Base-by-base conservation (phyloP, 768 basidiomycete species). In the Nevesoporus exiguus region DNA sequence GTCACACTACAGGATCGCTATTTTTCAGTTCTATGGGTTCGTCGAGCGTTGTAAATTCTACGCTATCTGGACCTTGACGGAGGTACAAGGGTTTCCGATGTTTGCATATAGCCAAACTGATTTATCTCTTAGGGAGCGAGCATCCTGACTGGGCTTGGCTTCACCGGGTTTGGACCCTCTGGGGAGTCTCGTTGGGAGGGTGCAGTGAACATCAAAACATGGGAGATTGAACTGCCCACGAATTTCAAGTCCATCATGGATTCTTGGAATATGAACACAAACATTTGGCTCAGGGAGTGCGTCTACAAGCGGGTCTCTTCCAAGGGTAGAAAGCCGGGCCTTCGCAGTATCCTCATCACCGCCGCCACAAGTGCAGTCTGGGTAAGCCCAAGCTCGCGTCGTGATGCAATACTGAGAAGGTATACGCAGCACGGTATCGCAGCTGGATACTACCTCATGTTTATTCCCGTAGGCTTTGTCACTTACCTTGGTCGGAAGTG, bases 261-360 rank as follows among this genome's bases (percentile, higher is more conserved):
- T 66, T 84, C 88, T 3, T 98, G 96, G 96, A 98, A 98, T 72
- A 93, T 93, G 77, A 93, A 93, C 72, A 93, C 93, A n/a, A 95
- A 96, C 71, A 80, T 96, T 22, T 99, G 97, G 97, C 80, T 99
- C 2, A 78, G 96, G 44, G 95, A 98, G 67, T 95, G 93, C 54
- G 80, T 99, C 3, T 99, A 99, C 77, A 98, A 98, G 72, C 91
- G 97, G 11, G 85, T 99, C 54, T 92, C 93, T 0, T 88, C 89
- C 43, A 87, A 88, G 67, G 96, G 95, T 39, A 85, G 90, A 79
- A 97, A 95, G 69, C 90, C 96, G 3, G 94, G 93, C 1, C 89
- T 91, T 71, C 73, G 76, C 67, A 93, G 90, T 69, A 96, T 85
- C 66, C 85, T 98, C 82, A 80, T 92, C 55, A 99, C 97, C 0